A percentile compares a stretch with the other conserved stretches of the same genome.
Conservation (phyloP, 805 yeast genomes). For the Saturnispora saitoi region DNA sequence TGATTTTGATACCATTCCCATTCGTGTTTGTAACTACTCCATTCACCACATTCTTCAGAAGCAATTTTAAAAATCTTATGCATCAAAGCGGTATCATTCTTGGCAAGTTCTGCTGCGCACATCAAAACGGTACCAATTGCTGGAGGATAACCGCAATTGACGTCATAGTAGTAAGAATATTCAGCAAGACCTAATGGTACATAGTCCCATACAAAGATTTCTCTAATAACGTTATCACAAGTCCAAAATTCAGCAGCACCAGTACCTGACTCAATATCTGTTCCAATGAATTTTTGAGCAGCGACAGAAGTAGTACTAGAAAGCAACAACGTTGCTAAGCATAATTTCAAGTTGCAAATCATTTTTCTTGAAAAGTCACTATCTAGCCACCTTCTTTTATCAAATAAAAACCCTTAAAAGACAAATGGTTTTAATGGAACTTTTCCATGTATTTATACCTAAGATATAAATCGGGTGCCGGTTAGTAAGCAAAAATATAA, state of each 20-base stretch:
- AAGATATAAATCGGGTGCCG: too few relatives aligned
- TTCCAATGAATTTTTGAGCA: neutral
- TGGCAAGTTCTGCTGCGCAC: slow-evolving; percentile 8
- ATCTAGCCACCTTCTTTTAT: too few relatives aligned
- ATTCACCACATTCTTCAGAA: slow-evolving; percentile 11
- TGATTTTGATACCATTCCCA: slow-evolving; percentile 16
- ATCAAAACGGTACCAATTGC: slow-evolving; percentile 12
- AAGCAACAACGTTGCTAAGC: neutral
- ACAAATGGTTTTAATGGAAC: too few relatives aligned
- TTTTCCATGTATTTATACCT: too few relatives aligned
- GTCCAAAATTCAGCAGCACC: slow-evolving; percentile 14
- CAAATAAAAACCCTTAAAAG: too few relatives aligned
- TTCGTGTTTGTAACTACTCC: slow-evolving; percentile 12
- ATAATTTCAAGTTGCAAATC: too few relatives aligned
- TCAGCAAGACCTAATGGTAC: slow-evolving; percentile 1
- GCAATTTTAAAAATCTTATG: neutral
- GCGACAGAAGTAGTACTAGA: neutral
- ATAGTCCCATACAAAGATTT: slow-evolving; percentile 11
- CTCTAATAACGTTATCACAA: slow-evolving; percentile 10
- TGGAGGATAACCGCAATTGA: slow-evolving; percentile 15
- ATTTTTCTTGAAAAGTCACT: too few relatives aligned
- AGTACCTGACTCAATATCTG: neutral
- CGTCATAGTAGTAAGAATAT: slow-evolving; percentile 5
- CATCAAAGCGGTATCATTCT: neutral
- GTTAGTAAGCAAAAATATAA: too few relatives aligned